These are phyloP conservation scores for Scedosporium apiospermum DNA, from an alignment of 2,329 filamentous ascomycete genomes.

Conservation along the genomic window DNA sequence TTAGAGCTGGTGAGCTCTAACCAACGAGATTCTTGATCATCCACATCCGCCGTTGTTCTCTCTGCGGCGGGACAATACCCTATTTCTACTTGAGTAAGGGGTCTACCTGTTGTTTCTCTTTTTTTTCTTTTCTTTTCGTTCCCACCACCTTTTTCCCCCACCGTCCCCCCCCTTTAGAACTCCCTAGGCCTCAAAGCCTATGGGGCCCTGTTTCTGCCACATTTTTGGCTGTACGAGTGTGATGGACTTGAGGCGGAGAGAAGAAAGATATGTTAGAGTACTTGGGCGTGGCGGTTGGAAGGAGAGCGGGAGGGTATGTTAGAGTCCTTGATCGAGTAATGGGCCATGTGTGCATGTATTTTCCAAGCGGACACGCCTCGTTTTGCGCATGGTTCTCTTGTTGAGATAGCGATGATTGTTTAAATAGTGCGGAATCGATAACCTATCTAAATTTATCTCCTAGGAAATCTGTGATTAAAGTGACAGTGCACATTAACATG, in stretches of 20 bases:
- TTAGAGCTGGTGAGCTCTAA: constrained; percentile 33
- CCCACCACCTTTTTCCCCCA: neutral
- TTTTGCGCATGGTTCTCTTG: neutral
- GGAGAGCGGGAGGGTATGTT: too few species aligned
- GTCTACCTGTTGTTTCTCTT: neutral
- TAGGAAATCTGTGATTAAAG: too few species aligned
- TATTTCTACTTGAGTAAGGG: too few species aligned
- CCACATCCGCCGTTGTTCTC: neutral
- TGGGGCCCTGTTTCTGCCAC: neutral
- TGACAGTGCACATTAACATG: too few species aligned
- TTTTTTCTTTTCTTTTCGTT: neutral
- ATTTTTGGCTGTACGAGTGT: neutral
- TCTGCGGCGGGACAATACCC: neutral
- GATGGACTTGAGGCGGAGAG: neutral
- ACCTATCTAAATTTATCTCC: too few species aligned
- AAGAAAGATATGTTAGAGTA: neutral
- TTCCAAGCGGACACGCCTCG: neutral
- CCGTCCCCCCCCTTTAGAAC: too few species aligned
- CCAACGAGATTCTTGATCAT: neutral
- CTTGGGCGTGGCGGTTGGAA: too few species aligned
- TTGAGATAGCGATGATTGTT: neutral
- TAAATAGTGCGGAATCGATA: neutral
- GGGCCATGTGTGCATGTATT: neutral
- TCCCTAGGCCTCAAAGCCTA: neutral
- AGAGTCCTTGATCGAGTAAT: neutral